Conservation (phyloP, 768 basidiomycete species). For the Paxillus ammoniavirescens region DNA sequence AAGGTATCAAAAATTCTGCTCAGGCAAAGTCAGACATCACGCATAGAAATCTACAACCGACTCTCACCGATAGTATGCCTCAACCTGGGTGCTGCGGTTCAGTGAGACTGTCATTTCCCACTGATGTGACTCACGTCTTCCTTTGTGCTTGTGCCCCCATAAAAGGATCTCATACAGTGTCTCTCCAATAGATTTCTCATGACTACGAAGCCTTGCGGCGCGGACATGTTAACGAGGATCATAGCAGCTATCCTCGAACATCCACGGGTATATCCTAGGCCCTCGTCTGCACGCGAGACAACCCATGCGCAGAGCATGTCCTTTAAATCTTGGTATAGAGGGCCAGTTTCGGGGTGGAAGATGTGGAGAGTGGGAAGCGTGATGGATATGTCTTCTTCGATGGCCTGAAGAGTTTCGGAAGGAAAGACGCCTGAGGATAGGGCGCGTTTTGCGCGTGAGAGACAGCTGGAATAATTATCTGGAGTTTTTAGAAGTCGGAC, state of each 20-base stretch:
- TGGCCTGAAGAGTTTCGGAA: constrained; percentile 51
- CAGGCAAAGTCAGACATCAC: constrained; percentile 11
- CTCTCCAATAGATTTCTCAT: constrained; percentile 86
- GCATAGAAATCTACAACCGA: background rate
- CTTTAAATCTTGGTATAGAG: constrained; percentile 77
- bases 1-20: constrained; percentile 87
- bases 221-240: constrained; percentile 80
- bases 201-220: constrained; percentile 71
- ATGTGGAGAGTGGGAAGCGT: constrained; percentile 80
- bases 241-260: constrained; percentile 79
- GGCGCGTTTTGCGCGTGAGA: constrained; percentile 72
- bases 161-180: constrained; percentile 84
- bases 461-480: constrained; percentile 71
- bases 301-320: constrained; percentile 89
- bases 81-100: constrained; percentile 52
- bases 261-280: constrained; percentile 69
- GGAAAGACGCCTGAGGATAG: constrained; percentile 67
- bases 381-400: constrained; percentile 72
- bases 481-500: constrained; percentile 2
- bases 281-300: constrained; percentile 80
- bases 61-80: constrained; percentile 83
- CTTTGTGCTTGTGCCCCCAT: constrained; percentile 62
- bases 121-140: constrained; percentile 66
- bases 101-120: constrained; percentile 23
- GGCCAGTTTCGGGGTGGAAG: constrained; percentile 73